phyloP scores from a whole-genome alignment of 1,284 basidiomycete genomes.

The Irpex lacteus region DNA sequence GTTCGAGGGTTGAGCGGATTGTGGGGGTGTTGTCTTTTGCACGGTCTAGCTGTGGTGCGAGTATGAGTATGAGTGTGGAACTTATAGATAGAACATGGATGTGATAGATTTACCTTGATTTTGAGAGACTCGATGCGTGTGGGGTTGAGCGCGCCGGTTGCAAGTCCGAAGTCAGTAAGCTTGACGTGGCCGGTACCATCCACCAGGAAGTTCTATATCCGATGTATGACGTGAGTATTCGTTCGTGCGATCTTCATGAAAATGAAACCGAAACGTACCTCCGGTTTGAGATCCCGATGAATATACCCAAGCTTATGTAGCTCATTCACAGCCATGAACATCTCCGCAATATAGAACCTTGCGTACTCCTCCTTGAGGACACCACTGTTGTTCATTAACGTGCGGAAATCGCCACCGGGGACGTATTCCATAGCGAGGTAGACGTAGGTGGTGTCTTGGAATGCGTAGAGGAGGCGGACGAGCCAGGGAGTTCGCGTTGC shows the following conservation, averaged over 20 bases:
- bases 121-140: slow-evolving; percentile 93
- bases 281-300: slow-evolving; percentile 96
- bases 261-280: too few relatives aligned
- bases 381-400: slow-evolving; percentile 86
- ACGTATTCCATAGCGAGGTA: slow-evolving; percentile 99
- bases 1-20: slow-evolving; percentile 91
- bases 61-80: neutral
- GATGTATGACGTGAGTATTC: too few relatives aligned
- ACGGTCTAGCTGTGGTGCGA: slow-evolving; percentile 74
- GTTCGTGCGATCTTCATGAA: too few relatives aligned
- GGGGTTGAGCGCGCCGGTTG: slow-evolving; percentile 95
- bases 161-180: slow-evolving; percentile 97
- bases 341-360: slow-evolving; percentile 92
- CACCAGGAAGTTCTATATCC: slow-evolving; percentile 99
- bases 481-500: slow-evolving; percentile 96
- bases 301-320: slow-evolving; percentile 95
- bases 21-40: slow-evolving; percentile 94
- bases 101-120: slow-evolving; percentile 67
- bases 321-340: slow-evolving; percentile 91
- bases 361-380: slow-evolving; percentile 96
- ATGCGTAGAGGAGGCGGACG: slow-evolving; percentile 89
- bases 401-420: slow-evolving; percentile 94
- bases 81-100: neutral
- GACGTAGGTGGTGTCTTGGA: slow-evolving; percentile 86
- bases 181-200: slow-evolving; percentile 97